phyloP scores from a whole-genome alignment of 257 asterid species.

The Scutellaria minor region DNA sequence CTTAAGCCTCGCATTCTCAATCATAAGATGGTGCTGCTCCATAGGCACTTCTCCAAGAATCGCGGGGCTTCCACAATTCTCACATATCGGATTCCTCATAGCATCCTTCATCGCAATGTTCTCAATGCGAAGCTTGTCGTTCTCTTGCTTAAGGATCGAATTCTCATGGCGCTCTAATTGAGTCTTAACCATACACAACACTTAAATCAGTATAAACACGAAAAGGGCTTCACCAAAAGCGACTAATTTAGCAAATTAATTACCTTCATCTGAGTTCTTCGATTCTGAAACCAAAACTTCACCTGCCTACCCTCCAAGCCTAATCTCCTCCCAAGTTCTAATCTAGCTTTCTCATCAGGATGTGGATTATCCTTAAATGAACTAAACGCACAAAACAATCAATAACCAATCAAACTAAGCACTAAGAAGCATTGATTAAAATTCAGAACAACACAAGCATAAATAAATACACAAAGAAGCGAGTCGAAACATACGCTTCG shows the following conservation, averaged over 20 bases:
- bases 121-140: constrained; percentile 80
- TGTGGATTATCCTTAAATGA: constrained; percentile 88
- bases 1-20: constrained; percentile 74
- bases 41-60: constrained; percentile 56
- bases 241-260: constrained; percentile 30
- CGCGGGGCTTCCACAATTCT: constrained; percentile 71
- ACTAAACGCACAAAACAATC: constrained; percentile 40
- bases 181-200: constrained; percentile 47
- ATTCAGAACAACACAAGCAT: neutral
- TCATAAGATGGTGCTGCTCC: constrained; percentile 73
- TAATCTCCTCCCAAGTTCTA: constrained; percentile 69
- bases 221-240: neutral
- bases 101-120: constrained; percentile 74
- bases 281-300: constrained; percentile 91
- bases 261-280: constrained; percentile 93
- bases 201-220: constrained; percentile 23
- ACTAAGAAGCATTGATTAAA: neutral
- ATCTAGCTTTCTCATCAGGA: constrained; percentile 84
- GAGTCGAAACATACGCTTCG: constrained; percentile 55
- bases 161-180: constrained; percentile 86
- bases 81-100: constrained; percentile 68
- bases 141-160: constrained; percentile 68
- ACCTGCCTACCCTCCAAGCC: constrained; percentile 76
- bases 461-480: neutral
- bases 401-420: neutral